These are phyloP conservation scores for Pestalotiopsis sp. DNA, from an alignment of 2,329 filamentous ascomycete genomes.

Conservation along the genomic window DNA sequence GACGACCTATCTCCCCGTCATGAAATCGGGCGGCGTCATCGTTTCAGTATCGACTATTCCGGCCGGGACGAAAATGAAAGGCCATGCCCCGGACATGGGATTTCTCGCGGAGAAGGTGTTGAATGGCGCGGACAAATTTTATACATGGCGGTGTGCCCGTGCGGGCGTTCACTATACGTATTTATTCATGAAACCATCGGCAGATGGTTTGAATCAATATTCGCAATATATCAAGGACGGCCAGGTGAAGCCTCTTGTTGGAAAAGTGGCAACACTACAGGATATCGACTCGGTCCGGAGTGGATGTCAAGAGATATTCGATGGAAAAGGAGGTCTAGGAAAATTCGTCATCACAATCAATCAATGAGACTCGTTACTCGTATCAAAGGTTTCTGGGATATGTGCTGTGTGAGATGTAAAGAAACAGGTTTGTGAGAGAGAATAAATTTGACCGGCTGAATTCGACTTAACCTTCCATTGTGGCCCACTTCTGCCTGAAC, in stretches of 20 bases:
- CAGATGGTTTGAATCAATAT: background rate
- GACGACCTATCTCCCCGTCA: background rate
- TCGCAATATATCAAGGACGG: background rate
- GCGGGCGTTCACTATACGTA: background rate
- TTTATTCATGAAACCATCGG: background rate
- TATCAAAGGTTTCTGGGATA: too few relatives aligned
- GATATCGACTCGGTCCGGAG: background rate
- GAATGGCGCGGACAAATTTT: background rate
- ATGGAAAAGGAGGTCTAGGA: background rate
- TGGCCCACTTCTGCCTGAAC: too few relatives aligned
- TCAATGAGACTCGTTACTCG: background rate
- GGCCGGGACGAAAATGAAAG: background rate
- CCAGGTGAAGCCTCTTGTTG: background rate
- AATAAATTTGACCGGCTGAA: too few relatives aligned
- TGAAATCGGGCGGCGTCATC: background rate
- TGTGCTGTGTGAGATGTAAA: too few relatives aligned
- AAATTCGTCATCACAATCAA: background rate
- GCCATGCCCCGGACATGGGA: background rate
- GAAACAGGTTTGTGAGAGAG: too few relatives aligned
- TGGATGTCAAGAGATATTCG: background rate
- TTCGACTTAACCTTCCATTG: accelerated
- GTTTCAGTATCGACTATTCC: background rate
- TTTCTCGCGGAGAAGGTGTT: background rate
- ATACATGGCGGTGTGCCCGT: background rate
- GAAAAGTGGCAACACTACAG: background rate